These are phyloP conservation scores for Hypoxylon cercidicola DNA, from an alignment of 495 filamentous ascomycete species.

Conservation along the genomic window DNA sequence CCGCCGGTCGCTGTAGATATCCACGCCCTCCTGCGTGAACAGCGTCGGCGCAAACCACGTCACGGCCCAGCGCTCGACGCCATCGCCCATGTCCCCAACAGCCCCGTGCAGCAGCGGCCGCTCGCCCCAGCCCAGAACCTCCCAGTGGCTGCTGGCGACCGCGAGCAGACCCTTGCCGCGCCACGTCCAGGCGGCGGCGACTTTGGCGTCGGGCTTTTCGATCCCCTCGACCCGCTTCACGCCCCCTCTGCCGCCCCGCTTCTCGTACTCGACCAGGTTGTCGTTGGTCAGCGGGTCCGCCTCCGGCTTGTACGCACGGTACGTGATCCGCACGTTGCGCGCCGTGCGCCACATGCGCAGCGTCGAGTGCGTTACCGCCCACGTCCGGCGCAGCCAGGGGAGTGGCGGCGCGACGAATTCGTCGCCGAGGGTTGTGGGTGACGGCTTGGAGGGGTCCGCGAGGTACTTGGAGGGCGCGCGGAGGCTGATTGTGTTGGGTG, in stretches of 20 bases:
- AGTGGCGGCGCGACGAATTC: slow-evolving; percentile 63
- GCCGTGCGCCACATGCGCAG: slow-evolving; percentile 78
- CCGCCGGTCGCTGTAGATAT: slow-evolving; percentile 70
- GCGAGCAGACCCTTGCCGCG: slow-evolving; percentile 73
- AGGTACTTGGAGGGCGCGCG: slow-evolving; percentile 59
- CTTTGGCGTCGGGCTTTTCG: slow-evolving; percentile 61
- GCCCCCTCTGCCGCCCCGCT: slow-evolving; percentile 51
- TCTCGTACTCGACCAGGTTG: slow-evolving; percentile 74
- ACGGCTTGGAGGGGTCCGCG: slow-evolving; percentile 35
- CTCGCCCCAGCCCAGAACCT: slow-evolving; percentile 76
- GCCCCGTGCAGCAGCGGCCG: slow-evolving; percentile 40
- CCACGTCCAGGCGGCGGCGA: slow-evolving; percentile 71
- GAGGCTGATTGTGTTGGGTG: slow-evolving; percentile 43
- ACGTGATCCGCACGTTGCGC: slow-evolving; percentile 80
- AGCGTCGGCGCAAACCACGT: slow-evolving; percentile 79
- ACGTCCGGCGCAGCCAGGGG: slow-evolving; percentile 71
- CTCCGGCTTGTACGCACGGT: slow-evolving; percentile 58
- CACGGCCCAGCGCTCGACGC: slow-evolving; percentile 68
- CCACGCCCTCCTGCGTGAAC: slow-evolving; percentile 79
- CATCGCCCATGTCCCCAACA: slow-evolving; percentile 41
- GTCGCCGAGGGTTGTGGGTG: slow-evolving; percentile 31
- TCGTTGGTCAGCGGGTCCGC: slow-evolving; percentile 61
- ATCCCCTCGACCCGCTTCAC: slow-evolving; percentile 70
- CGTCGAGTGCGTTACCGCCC: slow-evolving; percentile 80
- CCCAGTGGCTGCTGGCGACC: slow-evolving; percentile 75